Evolutionary conservation across 495 filamentous ascomycete genomes (phyloP).

Genomic region (Aspergillus conjunctus): DNA sequence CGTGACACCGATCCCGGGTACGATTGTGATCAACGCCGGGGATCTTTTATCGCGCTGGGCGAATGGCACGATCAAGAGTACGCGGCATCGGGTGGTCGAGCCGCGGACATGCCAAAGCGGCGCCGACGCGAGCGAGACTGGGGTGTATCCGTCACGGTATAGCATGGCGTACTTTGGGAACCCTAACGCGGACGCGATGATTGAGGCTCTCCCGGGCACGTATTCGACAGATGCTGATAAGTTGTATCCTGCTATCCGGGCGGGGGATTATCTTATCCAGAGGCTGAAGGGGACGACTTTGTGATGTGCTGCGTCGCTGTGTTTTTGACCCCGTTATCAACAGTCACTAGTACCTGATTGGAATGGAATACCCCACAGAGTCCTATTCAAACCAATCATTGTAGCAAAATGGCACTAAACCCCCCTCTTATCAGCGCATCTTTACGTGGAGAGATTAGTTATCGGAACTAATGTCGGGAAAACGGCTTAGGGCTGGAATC

Average conservation of each 20-base stretch:
- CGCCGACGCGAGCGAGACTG: not conserved
- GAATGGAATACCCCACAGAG: too few relatives aligned
- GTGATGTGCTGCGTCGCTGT: not conserved
- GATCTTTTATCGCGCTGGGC: not conserved
- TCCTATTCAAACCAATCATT: not conserved
- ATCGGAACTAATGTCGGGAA: not conserved
- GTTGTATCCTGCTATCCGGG: not conserved
- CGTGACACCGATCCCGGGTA: not conserved
- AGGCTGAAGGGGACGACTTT: slow-evolving; percentile 3
- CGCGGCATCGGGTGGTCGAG: not conserved
- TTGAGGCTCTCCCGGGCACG: not conserved
- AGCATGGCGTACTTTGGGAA: slow-evolving; percentile 5
- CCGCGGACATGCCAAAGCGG: not conserved
- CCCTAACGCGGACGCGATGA: slow-evolving; percentile 1
- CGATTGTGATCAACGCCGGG: not conserved
- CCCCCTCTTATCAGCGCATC: slow-evolving; percentile 1
- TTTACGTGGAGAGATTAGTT: slow-evolving; percentile 13
- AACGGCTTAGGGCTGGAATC: not conserved
- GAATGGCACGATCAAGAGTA: not conserved
- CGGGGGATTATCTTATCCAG: slow-evolving; percentile 1
- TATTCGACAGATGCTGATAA: not conserved
- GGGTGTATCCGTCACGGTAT: not conserved
- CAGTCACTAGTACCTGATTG: too few relatives aligned
- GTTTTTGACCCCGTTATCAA: too few relatives aligned
- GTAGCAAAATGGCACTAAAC: not conserved